Evolutionary conservation across 257 asterid genomes (phyloP), one percentile per base, ranked within the genome.

Genomic region (Lantana camara): DNA sequence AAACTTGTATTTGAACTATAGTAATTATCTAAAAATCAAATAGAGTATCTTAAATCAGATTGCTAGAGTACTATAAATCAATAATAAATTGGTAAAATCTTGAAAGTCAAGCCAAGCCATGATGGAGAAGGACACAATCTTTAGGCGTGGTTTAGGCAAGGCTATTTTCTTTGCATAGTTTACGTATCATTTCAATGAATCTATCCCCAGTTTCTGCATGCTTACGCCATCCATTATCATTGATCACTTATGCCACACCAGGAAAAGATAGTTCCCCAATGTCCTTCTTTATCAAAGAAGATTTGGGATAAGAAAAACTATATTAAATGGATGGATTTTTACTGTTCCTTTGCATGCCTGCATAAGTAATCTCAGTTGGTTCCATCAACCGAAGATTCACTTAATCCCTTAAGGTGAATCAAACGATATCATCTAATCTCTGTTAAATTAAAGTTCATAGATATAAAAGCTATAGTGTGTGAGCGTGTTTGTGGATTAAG

Each of bases 161-260:
- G 64, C 66, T 69, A 42, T 10, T 56, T 27, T 27, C 32, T 59
- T 42, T 59, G 13, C 30, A 64, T 48, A 64, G 40, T 60, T 72
- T 60, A 52, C 24, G 60, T 27, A 64, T 68, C 82, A 47, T 57
- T 59, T 77, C 61, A 55, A 19, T 68, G 72, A 60, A 71, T 64
- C 66, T 29, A 74, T 78, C 67, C 75, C 67, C 58, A 45, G 62
- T 55, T 46, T 78, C 64, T 74, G 77, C 77, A 74, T 57, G 70
- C 73, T 78, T 71, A 24, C 84, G 60, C 71, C 80, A 79, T 60
- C 76, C 76, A 73, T 52, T 13, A 62, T 48, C 42, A 56, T 37
- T 47, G 24, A 57, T 45, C 52, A 65, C 15, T 63, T 27, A 52
- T 35, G 45, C 24, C 63, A 68, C 68, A 57, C 54, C 44, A 50